Percentiles rank a stretch among this genome's conserved stretches.
Evolutionary conservation across 805 yeast species (phyloP).

Genomic region (Starmerella davenportii): DNA sequence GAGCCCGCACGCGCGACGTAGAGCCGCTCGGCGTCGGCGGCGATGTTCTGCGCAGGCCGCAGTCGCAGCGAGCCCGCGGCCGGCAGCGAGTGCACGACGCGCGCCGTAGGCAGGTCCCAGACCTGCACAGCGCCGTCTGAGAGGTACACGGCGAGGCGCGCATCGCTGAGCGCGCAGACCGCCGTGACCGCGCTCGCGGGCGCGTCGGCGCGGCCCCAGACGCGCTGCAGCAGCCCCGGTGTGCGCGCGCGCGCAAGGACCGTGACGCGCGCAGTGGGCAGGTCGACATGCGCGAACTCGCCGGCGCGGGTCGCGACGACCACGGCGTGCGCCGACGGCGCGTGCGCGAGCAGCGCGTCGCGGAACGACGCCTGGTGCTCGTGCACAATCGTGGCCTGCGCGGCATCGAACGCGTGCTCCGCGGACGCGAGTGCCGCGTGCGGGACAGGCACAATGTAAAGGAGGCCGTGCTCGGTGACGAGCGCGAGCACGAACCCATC

Average conservation of each 20-base stretch:
- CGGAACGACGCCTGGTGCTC: background rate
- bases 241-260: slow-evolving; percentile 11
- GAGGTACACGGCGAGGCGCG: slow-evolving; percentile 32
- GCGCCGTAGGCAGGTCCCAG: slow-evolving; percentile 37
- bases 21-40: slow-evolving; percentile 1
- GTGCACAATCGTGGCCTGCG: too few relatives aligned
- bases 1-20: slow-evolving; percentile 5
- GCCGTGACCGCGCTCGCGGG: slow-evolving; percentile 25
- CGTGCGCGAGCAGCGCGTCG: background rate
- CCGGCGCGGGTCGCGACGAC: background rate
- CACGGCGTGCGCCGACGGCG: background rate
- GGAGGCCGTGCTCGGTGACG: slow-evolving; percentile 33
- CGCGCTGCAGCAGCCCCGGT: slow-evolving; percentile 12
- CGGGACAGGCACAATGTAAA: slow-evolving; percentile 29
- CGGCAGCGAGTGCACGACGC: background rate
- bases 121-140: slow-evolving; percentile 37
- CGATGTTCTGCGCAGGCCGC: slow-evolving; percentile 10
- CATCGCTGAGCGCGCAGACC: slow-evolving; percentile 18
- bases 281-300: background rate
- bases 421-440: background rate
- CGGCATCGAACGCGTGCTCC: too few relatives aligned
- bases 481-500: slow-evolving; percentile 17
- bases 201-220: slow-evolving; percentile 29
- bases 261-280: background rate
- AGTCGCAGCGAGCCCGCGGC: slow-evolving; percentile 2